Base-by-base conservation (phyloP, 345 rosid genomes). In the Corchorus olitorius region DNA sequence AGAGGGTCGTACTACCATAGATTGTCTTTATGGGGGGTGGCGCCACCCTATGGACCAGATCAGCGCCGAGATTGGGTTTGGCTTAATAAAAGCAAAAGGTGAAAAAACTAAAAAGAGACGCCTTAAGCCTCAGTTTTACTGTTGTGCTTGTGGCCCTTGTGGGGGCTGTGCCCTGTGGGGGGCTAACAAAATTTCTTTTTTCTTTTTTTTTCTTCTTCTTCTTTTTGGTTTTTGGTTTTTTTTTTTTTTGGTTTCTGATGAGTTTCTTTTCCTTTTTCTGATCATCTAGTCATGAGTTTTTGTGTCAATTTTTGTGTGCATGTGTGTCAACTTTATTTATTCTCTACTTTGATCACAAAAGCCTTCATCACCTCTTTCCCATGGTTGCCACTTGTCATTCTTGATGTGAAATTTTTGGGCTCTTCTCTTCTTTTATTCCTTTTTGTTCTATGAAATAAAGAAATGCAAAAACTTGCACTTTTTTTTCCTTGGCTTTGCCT, bases 11-110 rank as follows among this genome's bases (percentile, higher is more conserved):
- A 52, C 14, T 27, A 27, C 27, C 43, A 43, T 0, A 34, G 12
- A 9, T 27, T 14, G 65, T 17, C 22, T 59, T 59, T 45, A 73
- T 73, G 22, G 66, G 55, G 15, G 67, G 8, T 11, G 60, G 61
- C 70, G 70, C 77, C 61, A 13, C 77, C 39, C 62, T 63, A 27
- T 60, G 77, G 70, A n/a, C 59, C 70, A 75, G 56, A 37, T 35
- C 62, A 65, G 70, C 20, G 27, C 17, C 61, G 39, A 14, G 59
- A 34, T 46, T 35, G 60, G 11, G 59, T 17, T 46, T 35, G 60
- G 12, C 34, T 34, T 39, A 20, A 4, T 10, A 50, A 50, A 8
- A 50, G 10, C 0, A 13, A 48, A 68, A 35, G 65, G 39, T 33
- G 27, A 33, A 34, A 50, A 49, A 55, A 12, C 75, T n/a, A 15